Evolutionary conservation across 345 rosid genomes (phyloP), one percentile per base, ranked within the genome.

Genomic region (Hibiscus trionum): DNA sequence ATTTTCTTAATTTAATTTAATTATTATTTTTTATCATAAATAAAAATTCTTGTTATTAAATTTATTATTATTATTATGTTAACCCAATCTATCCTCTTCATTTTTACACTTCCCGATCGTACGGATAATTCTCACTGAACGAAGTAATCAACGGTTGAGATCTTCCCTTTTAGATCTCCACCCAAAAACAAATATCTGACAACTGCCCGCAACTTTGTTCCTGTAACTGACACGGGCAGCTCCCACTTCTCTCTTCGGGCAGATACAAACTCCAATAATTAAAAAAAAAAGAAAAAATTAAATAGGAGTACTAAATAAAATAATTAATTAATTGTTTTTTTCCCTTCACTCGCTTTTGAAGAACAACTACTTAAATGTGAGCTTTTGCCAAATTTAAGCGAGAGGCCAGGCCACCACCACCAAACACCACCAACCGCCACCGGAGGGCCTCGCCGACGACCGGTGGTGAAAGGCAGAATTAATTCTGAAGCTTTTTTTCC

Each of bases 371-470:
- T 75, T 84, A 79, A 84, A 84, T 81, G 80, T 59, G 73, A 77
- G 76, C 78, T 77, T 70, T 72, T 74, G 57, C 60, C 78, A 60
- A 73, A 82, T 66, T 66, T 77, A 29, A 33, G 9, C 26, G 35
- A 47, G 57, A 66, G 57, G 39, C 70, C 57, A 66, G 11, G 60
- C 52, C 61, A 26, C 11, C 61, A 26, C 11, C 61, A 21, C 50
- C 47, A 44, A 11, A 14, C 9, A 75, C 75, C 82, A 72, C 85
- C 78, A 72, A 67, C 76, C 19, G 66, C 77, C 75, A 47, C 67
- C 59, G 61, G 76, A 78, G 79, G 79, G 82, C 82, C 69, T 83
- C 81, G 71, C 84, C 83, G 77, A 79, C 77, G 73, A 73, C 84
- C 75, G 81, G 72, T 76, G 86, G 89, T 80, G 84, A 75, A 73